These are phyloP conservation scores for Grosmannia huntii DNA, from an alignment of 2,329 filamentous ascomycete genomes.

Conservation along the genomic window DNA sequence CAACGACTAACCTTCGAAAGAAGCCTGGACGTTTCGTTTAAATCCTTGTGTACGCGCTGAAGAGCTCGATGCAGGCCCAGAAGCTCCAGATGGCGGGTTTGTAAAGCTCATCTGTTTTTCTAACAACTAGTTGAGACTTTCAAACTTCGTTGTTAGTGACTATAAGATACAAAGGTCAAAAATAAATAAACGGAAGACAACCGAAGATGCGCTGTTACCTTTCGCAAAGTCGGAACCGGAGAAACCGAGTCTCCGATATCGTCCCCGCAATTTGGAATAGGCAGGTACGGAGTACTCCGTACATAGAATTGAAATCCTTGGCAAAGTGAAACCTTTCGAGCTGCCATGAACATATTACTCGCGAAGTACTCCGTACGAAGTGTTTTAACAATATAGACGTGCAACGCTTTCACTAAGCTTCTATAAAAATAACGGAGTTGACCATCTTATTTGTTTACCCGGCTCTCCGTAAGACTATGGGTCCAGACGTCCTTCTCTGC, in stretches of 20 bases:
- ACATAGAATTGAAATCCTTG: no score
- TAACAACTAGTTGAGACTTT: no score
- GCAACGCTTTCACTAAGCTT: no score
- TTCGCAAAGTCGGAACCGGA: background rate
- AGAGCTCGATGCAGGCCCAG: constrained; percentile 33
- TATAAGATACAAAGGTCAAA: background rate
- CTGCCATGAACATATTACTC: no score
- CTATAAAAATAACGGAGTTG: no score
- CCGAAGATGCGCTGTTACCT: no score
- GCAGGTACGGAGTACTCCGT: no score
- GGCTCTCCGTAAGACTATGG: background rate
- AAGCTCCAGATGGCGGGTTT: constrained; percentile 37
- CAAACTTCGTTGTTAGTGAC: background rate
- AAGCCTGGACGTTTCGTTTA: constrained; percentile 47
- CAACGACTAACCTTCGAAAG: constrained; percentile 45
- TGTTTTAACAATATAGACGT: no score
- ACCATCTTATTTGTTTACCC: no score
- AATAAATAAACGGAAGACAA: background rate
- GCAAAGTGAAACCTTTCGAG: no score
- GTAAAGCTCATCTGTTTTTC: constrained; percentile 35
- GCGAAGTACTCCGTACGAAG: no score
- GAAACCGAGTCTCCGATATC: background rate
- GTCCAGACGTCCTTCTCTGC: background rate
- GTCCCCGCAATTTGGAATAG: background rate
- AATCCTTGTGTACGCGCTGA: constrained; percentile 31